These are phyloP conservation scores for Monocercomonoides exilis DNA, from an alignment of 78 protist genomes.

Conservation along the genomic window DNA sequence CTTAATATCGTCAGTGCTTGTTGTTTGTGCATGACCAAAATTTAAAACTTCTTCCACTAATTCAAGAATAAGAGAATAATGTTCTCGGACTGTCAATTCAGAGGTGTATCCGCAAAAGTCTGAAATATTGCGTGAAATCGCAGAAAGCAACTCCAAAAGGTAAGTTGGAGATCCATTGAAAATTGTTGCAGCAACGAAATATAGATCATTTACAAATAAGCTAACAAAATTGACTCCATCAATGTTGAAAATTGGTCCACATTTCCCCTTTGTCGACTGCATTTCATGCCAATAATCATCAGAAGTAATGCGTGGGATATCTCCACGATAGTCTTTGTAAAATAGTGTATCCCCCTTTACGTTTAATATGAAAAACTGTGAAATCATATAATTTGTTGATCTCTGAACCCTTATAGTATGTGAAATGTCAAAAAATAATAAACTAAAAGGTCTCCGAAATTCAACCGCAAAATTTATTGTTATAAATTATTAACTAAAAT, in stretches of 20 bases:
- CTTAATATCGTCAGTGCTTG: not conserved
- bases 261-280: not conserved
- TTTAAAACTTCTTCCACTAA: not conserved
- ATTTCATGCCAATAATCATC: not conserved
- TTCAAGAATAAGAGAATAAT: not conserved
- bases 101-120: not conserved
- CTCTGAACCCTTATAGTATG: no score
- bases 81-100: not conserved
- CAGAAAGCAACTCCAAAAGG: not conserved
- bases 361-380: not conserved
- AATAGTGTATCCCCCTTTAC: not conserved
- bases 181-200: not conserved
- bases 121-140: not conserved
- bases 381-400: no score
- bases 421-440: no score
- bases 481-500: no score
- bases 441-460: no score
- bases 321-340: not conserved
- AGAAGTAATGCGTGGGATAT: not conserved
- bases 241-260: not conserved
- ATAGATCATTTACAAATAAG: not conserved
- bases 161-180: not conserved
- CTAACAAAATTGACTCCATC: not conserved
- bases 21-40: not conserved
- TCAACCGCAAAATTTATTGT: no score